Percentiles rank a stretch among this genome's conserved stretches.
These are phyloP conservation scores for Nicotiana benthamiana DNA, from an alignment of 257 asterid species.

Conservation along the genomic window DNA sequence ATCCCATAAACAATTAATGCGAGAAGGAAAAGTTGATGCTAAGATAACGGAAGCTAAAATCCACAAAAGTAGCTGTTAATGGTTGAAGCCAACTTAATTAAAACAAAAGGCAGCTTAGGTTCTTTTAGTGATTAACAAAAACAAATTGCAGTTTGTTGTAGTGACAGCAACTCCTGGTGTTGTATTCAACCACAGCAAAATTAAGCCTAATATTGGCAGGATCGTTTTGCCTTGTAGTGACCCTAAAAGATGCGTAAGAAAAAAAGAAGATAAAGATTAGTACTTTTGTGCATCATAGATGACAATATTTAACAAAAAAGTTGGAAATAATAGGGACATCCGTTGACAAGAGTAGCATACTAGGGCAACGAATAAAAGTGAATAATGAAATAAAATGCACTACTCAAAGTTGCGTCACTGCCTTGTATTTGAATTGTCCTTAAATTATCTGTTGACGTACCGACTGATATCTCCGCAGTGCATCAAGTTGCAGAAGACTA, in stretches of 20 bases:
- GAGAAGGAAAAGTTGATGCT: no score
- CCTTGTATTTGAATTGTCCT: neutral
- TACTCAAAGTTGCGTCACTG: neutral
- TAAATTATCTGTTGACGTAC: neutral
- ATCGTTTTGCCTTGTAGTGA: neutral
- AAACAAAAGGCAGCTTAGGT: no score
- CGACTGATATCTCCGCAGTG: neutral
- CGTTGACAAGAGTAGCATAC: neutral
- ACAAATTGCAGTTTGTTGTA: neutral
- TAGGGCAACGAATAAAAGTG: neutral
- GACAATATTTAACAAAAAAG: neutral
- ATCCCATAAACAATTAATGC: no score
- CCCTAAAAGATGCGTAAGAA: neutral
- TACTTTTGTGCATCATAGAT: neutral
- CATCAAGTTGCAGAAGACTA: neutral
- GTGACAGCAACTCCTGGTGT: neutral
- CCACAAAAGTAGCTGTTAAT: no score
- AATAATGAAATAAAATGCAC: neutral
- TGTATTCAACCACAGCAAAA: neutral
- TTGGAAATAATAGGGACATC: neutral
- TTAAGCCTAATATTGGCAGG: neutral
- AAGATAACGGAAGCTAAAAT: no score
- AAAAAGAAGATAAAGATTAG: neutral
- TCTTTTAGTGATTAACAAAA: neutral
- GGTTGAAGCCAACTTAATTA: no score